Evolutionary conservation across 2,329 filamentous ascomycete genomes (phyloP), one percentile per base, ranked within the genome.

Genomic region (Pseudogymnoascus sp.): DNA sequence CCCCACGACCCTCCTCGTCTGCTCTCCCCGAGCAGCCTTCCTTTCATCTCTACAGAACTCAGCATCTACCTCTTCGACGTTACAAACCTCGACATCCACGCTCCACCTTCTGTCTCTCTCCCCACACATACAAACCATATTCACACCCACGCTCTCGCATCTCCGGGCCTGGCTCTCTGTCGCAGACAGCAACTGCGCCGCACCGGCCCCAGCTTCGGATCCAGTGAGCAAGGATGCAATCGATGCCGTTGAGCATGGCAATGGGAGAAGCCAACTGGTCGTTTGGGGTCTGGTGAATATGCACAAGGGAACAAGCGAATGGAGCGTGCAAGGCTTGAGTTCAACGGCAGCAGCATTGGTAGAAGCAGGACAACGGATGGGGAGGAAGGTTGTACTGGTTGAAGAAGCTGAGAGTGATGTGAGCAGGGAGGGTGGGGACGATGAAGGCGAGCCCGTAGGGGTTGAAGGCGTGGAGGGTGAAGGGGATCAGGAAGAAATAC

Each of bases 91-190:
- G 5, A 77, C 80, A 14, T 83, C 87, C 28, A 86, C 89, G 0
- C 83, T 96, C 12, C 82, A 86, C 62, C 83, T 90, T 66, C 79
- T 93, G 28, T 84, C 87, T 56, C 81, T 83, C 3, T 88, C 90
- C 6, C 83, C 85, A 31, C 85, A 87, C 69, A 82, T 96, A 66
- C 84, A 84, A 62, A 75, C 93, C 7, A 77, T 84, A 37, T 97
- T 96, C 75, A 83, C 86, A 62, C 86, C 90, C 0, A 91, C 89
- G 2, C 82, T 95, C 62, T 86, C 89, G 21, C 87, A 90, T 73
- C 82, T 96, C 5, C 87, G 91, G 62, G 90, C 90, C 37, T 90
- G 88, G 70, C 80, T 97, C 16, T 80, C 88, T 44, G 80, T 84
- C 61, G 59, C 59, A 25, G 59, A 60, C 25, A 60, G 23, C 21